These are phyloP conservation scores for Vaccinium myrtillus DNA, from an alignment of 148 eudicot species.

Conservation along the genomic window DNA sequence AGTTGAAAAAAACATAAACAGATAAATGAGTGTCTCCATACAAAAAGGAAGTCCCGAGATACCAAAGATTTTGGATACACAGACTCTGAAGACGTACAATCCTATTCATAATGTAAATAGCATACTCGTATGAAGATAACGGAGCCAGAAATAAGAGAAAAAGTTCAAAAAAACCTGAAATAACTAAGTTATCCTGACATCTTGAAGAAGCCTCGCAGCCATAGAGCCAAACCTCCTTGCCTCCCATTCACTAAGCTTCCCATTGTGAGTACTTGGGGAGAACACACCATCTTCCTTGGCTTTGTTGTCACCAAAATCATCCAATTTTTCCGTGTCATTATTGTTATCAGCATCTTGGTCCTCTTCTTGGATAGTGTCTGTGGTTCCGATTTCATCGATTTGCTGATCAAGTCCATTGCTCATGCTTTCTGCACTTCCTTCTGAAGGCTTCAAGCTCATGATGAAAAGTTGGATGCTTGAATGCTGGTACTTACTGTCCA, in stretches of 20 bases:
- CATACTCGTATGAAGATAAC: neutral
- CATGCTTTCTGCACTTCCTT: slow-evolving; percentile 22
- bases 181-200: slow-evolving; percentile 52
- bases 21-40: neutral
- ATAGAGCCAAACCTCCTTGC: slow-evolving; percentile 85
- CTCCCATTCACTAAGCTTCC: slow-evolving; percentile 74
- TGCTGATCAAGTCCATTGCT: slow-evolving; percentile 26
- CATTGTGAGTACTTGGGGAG: slow-evolving; percentile 20
- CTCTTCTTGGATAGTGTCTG: slow-evolving; percentile 23
- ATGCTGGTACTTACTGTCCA: slow-evolving; percentile 79
- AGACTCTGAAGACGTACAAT: neutral
- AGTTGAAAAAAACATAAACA: neutral
- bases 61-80: neutral
- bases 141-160: neutral
- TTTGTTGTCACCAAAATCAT: slow-evolving; percentile 23
- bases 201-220: slow-evolving; percentile 92
- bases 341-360: slow-evolving; percentile 24
- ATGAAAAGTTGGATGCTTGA: slow-evolving; percentile 81
- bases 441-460: slow-evolving; percentile 57
- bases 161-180: slow-evolving; percentile 1
- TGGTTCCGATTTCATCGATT: slow-evolving; percentile 30
- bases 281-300: slow-evolving; percentile 20
- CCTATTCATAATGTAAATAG: neutral
- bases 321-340: slow-evolving; percentile 12
- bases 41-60: neutral